These are phyloP conservation scores for Plasmodium reichenowi DNA, from an alignment of 169 alveolate genomes.

Conservation along the genomic window DNA sequence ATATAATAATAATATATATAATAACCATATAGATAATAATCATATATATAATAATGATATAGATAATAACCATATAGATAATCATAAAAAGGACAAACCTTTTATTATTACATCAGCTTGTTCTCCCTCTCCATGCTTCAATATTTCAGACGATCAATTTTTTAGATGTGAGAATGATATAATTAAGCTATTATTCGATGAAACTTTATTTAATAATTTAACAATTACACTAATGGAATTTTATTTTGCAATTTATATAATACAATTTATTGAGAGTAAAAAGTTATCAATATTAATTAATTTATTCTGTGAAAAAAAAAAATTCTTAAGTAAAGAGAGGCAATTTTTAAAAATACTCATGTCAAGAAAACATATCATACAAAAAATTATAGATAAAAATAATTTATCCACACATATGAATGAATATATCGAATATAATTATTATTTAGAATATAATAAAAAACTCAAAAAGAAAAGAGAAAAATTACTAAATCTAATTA, in stretches of 20 bases:
- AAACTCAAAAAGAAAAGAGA: conserved; percentile 41
- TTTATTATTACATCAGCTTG: background rate
- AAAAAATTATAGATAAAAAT: conserved; percentile 1
- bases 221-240: conserved; percentile 67
- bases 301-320: conserved; percentile 72
- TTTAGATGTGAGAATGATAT: conserved; percentile 56
- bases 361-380: conserved; percentile 45
- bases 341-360: conserved; percentile 27
- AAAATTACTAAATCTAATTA: conserved; percentile 43
- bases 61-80: too few relatives aligned
- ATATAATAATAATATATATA: background rate
- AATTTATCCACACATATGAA: background rate
- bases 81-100: background rate
- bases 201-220: conserved; percentile 55
- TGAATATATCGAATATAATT: conserved; percentile 46
- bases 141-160: conserved; percentile 64
- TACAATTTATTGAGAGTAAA: conserved; percentile 75
- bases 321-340: conserved; percentile 39
- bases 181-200: conserved; percentile 55
- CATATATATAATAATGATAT: background rate
- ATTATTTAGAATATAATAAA: conserved; percentile 40
- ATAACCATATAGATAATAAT: background rate
- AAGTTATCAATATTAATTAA: conserved; percentile 50
- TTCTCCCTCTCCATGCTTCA: background rate
- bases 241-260: conserved; percentile 72